Evolutionary conservation across 2,329 filamentous ascomycete genomes (phyloP).

Genomic region (Hymenotorrendiella dingleyae): DNA sequence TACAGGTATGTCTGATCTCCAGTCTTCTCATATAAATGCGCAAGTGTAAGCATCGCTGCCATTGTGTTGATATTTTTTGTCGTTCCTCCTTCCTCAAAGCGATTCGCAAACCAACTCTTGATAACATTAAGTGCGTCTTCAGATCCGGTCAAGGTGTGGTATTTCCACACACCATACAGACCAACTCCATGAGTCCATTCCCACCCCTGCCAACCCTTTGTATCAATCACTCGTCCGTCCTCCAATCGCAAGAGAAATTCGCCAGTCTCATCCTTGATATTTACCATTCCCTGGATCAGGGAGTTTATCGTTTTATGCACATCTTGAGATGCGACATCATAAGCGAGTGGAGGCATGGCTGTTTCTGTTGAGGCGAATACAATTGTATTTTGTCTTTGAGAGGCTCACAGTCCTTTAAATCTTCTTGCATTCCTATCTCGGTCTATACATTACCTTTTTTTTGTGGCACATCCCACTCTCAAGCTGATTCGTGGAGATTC

Average conservation of each 20-base stretch:
- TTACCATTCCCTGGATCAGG: conserved; percentile 45
- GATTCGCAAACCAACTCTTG: conserved; percentile 64
- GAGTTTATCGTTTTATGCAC: conserved; percentile 8
- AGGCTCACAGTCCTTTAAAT: not conserved
- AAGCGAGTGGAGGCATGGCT: conserved; percentile 5
- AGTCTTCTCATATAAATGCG: conserved; percentile 72
- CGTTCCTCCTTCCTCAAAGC: conserved; percentile 49
- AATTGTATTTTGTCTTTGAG: not conserved
- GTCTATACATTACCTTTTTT: not conserved
- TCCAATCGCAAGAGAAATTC: conserved; percentile 65
- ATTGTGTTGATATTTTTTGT: conserved; percentile 86
- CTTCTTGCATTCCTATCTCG: not conserved
- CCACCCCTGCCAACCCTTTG: conserved; percentile 80
- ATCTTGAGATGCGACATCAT: conserved; percentile 4
- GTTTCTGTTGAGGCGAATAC: not conserved
- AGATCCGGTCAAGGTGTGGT: conserved; percentile 67
- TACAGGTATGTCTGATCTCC: conserved; percentile 60
- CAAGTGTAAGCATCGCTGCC: conserved; percentile 70
- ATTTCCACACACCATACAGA: conserved; percentile 76
- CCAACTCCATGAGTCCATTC: conserved; percentile 79
- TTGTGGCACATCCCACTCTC: conserved; percentile 7
- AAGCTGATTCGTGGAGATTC: conserved; percentile 4
- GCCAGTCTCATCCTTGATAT: conserved; percentile 70
- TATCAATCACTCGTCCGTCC: conserved; percentile 63
- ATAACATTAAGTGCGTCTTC: conserved; percentile 57